phyloP scores from a whole-genome alignment of 805 yeast species.

The Lachancea thermotolerans region DNA sequence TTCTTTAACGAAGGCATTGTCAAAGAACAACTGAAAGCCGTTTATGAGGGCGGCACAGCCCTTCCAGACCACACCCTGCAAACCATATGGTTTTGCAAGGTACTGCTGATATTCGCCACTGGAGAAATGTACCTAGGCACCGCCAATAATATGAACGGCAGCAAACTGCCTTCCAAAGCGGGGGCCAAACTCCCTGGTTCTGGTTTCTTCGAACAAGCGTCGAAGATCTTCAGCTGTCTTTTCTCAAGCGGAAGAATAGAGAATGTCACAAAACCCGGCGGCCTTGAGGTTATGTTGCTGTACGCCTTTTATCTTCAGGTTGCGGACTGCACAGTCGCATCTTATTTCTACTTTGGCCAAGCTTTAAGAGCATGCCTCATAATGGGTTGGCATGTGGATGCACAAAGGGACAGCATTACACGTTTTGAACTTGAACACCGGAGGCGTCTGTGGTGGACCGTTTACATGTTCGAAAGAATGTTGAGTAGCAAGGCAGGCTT shows the following conservation, averaged over 20 bases:
- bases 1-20: slow-evolving; percentile 78
- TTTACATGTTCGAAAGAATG: slow-evolving; percentile 79
- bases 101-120: slow-evolving; percentile 62
- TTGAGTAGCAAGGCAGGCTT: slow-evolving; percentile 75
- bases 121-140: slow-evolving; percentile 83
- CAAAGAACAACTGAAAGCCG: slow-evolving; percentile 55
- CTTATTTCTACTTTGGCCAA: slow-evolving; percentile 72
- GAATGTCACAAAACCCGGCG: slow-evolving; percentile 66
- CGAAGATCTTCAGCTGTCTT: slow-evolving; percentile 69
- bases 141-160: slow-evolving; percentile 52
- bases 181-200: slow-evolving; percentile 64
- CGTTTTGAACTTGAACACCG: slow-evolving; percentile 75
- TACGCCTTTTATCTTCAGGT: slow-evolving; percentile 78
- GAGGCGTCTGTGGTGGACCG: slow-evolving; percentile 81
- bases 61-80: slow-evolving; percentile 53
- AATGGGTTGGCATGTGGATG: slow-evolving; percentile 77
- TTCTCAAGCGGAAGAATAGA: slow-evolving; percentile 78
- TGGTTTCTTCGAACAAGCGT: slow-evolving; percentile 70
- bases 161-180: slow-evolving; percentile 20
- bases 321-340: slow-evolving; percentile 77
- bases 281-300: slow-evolving; percentile 59
- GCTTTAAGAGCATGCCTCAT: slow-evolving; percentile 67
- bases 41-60: slow-evolving; percentile 43
- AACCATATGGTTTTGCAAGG: slow-evolving; percentile 76
- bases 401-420: slow-evolving; percentile 60